Evolutionary conservation across 345 rosid species (phyloP).

Genomic region (sweet orange (Citrus sinensis)): DVS_A1.0 CM039167.1:2790501-2791000

Average conservation of each 20-base stretch:
- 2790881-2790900: slow-evolving; percentile 42
- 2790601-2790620: slow-evolving; percentile 14
- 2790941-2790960: slow-evolving; percentile 60
- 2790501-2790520: too few relatives aligned
- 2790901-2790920: slow-evolving; percentile 51
- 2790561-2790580: not conserved
- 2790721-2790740: slow-evolving; percentile 9
- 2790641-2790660: slow-evolving; percentile 21
- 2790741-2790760: slow-evolving; percentile 6
- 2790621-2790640: not conserved
- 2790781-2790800: not conserved
- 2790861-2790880: slow-evolving; percentile 28
- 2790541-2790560: not conserved
- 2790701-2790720: not conserved
- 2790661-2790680: not conserved
- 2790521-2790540: not conserved
- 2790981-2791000: slow-evolving; percentile 28
- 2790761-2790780: not conserved
- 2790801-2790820: not conserved
- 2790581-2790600: slow-evolving; percentile 14
- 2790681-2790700: slow-evolving; percentile 12
- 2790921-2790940: slow-evolving; percentile 57
- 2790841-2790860: slow-evolving; percentile 5
- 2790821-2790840: slow-evolving; percentile 9
- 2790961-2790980: slow-evolving; percentile 22